Conservation (phyloP, 768 basidiomycete genomes). For the Boletus coccyginus region DNA sequence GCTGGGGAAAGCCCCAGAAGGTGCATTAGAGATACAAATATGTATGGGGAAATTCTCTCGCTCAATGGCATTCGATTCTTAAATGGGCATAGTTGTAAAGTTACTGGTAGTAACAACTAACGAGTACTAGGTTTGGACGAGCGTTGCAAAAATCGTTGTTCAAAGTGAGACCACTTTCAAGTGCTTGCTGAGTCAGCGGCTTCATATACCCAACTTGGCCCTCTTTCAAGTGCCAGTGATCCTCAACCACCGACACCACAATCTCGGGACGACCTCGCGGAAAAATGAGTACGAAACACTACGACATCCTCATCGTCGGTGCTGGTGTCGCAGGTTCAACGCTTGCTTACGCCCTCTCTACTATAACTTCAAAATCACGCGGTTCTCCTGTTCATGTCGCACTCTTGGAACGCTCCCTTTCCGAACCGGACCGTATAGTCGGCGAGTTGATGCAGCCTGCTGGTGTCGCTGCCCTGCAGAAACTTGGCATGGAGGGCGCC, state of each 20-base stretch:
- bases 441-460: constrained; percentile 96
- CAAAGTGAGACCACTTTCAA: constrained; percentile 6
- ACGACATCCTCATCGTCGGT: constrained; percentile 87
- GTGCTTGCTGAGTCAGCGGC: constrained; percentile 17
- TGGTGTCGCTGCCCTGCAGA: constrained; percentile 71
- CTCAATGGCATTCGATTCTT: not conserved
- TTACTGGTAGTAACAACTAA: not conserved
- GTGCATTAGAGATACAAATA: not conserved
- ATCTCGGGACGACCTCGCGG: not conserved
- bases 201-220: not conserved
- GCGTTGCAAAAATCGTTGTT: not conserved
- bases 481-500: constrained; percentile 73
- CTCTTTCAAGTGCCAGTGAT: not conserved
- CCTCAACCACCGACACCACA: not conserved
- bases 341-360: constrained; percentile 81
- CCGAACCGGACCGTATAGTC: constrained; percentile 94
- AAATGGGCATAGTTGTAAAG: not conserved
- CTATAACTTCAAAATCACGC: constrained; percentile 40
- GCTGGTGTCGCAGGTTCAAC: constrained; percentile 89
- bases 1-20: constrained; percentile 1
- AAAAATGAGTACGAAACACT: constrained; percentile 30
- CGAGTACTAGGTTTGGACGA: not conserved
- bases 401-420: constrained; percentile 86
- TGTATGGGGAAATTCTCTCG: not conserved
- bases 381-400: constrained; percentile 68